Evolutionary conservation across 1,284 basidiomycete species (phyloP).

Genomic region (Schizophyllum amplum): DNA sequence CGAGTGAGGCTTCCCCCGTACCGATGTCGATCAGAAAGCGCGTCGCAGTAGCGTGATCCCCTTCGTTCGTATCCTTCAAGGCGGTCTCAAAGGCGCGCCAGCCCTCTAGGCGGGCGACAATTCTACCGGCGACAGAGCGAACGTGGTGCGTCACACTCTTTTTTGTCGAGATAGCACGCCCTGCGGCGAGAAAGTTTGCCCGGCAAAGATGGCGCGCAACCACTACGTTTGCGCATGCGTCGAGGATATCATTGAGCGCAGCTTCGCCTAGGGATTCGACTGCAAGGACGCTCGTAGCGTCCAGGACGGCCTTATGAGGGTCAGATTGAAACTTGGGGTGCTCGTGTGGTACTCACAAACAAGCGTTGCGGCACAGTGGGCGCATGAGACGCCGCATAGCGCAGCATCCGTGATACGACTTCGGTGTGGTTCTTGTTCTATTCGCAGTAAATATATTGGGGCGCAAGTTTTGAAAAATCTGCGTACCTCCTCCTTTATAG

Average conservation of each 20-base stretch:
- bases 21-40: slow-evolving; percentile 49
- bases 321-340: neutral
- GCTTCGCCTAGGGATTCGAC: neutral
- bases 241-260: slow-evolving; percentile 27
- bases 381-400: slow-evolving; percentile 54
- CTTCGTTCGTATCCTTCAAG: slow-evolving; percentile 37
- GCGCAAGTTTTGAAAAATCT: neutral
- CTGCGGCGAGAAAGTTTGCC: slow-evolving; percentile 31
- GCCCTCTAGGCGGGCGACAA: slow-evolving; percentile 42
- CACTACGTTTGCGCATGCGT: slow-evolving; percentile 56
- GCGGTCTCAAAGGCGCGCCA: slow-evolving; percentile 57
- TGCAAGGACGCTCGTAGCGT: slow-evolving; percentile 29
- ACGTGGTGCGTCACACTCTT: slow-evolving; percentile 31
- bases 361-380: slow-evolving; percentile 42
- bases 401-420: slow-evolving; percentile 50
- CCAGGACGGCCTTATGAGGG: slow-evolving; percentile 51
- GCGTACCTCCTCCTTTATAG: slow-evolving; percentile 44
- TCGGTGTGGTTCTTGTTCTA: slow-evolving; percentile 50
- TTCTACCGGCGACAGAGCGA: slow-evolving; percentile 33
- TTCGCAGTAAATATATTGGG: slow-evolving; percentile 4
- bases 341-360: slow-evolving; percentile 23
- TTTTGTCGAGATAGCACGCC: slow-evolving; percentile 33
- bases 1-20: slow-evolving; percentile 55
- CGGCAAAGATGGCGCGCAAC: slow-evolving; percentile 40
- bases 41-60: slow-evolving; percentile 40